Percentiles rank a stretch among this genome's conserved stretches.
These are phyloP conservation scores for Sporothrix humicola DNA, from an alignment of 2,329 filamentous ascomycete genomes.

Conservation along the genomic window DNA sequence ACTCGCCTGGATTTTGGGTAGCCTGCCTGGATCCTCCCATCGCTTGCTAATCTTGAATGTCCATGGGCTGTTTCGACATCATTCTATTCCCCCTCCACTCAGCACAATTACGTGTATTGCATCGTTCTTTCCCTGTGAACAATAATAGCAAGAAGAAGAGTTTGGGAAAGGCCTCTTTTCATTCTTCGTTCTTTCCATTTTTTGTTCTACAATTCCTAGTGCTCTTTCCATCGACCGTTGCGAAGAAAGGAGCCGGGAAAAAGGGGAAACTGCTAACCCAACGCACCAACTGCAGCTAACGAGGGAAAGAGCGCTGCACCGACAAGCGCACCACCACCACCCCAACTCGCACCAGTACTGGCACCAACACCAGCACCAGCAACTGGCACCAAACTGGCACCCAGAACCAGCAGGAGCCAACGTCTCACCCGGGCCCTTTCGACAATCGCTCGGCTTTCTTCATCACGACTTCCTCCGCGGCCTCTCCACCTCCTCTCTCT, in stretches of 20 bases:
- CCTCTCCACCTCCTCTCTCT: conserved; percentile 22
- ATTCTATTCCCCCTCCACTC: neutral
- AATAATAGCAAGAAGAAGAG: neutral
- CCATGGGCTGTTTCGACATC: conserved; percentile 22
- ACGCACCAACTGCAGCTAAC: conserved; percentile 11
- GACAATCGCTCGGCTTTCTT: conserved; percentile 19
- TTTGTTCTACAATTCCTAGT: conserved; percentile 12
- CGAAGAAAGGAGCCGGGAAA: conserved; percentile 28
- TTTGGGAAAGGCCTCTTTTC: neutral
- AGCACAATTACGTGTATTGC: neutral
- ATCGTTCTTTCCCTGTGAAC: conserved; percentile 19
- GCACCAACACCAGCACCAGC: too few relatives aligned
- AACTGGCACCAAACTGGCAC: neutral
- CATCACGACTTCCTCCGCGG: conserved; percentile 20
- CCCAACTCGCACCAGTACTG: too few relatives aligned
- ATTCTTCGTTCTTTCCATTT: neutral
- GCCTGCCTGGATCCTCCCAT: conserved; percentile 10
- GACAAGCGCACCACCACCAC: neutral
- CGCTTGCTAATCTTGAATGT: conserved; percentile 20
- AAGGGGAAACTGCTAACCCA: conserved; percentile 12
- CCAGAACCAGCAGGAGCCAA: conserved; percentile 11
- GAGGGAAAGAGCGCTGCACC: conserved; percentile 22
- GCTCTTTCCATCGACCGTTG: conserved; percentile 2
- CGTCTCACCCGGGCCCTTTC: conserved; percentile 28
- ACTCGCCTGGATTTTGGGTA: neutral